phyloP scores from a whole-genome alignment of 1,284 basidiomycete species.

The Tremellales sp. region DNA sequence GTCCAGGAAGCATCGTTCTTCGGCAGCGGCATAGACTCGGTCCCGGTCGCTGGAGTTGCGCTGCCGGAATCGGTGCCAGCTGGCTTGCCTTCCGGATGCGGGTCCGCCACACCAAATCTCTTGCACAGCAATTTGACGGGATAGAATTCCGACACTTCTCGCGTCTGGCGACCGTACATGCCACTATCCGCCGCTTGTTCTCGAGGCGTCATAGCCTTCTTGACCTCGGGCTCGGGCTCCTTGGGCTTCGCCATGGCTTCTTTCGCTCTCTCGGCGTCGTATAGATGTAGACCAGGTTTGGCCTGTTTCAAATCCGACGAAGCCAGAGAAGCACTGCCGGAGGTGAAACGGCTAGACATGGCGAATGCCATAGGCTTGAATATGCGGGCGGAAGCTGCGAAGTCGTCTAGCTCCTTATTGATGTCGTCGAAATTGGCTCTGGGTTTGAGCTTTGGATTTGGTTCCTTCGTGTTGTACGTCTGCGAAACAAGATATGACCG shows the following conservation, averaged over 20 bases:
- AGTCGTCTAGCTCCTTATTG: conserved; percentile 78
- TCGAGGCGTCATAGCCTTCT: conserved; percentile 61
- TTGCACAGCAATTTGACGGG: conserved; percentile 83
- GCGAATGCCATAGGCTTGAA: conserved; percentile 89
- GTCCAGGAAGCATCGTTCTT: conserved; percentile 39
- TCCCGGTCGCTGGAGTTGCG: neutral
- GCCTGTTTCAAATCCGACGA: conserved; percentile 55
- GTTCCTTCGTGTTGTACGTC: conserved; percentile 50
- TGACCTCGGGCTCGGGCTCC: conserved; percentile 49
- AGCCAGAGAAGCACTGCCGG: conserved; percentile 57
- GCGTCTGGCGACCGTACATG: conserved; percentile 81
- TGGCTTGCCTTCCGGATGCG: conserved; percentile 55
- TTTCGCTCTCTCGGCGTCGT: conserved; percentile 49
- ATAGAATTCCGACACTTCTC: conserved; percentile 69
- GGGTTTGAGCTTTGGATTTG: conserved; percentile 54
- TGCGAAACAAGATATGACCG: conserved; percentile 74
- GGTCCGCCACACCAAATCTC: conserved; percentile 89
- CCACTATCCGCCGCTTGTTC: conserved; percentile 75
- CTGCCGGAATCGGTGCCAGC: conserved; percentile 7
- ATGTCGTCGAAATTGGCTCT: conserved; percentile 64
- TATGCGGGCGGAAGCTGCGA: conserved; percentile 76
- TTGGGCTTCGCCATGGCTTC: conserved; percentile 26
- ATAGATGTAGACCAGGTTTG: conserved; percentile 68
- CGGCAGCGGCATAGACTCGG: conserved; percentile 17
- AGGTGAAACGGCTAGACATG: conserved; percentile 89